phyloP scores from a whole-genome alignment of 257 asterid genomes.

The Solanum chiquidenum region DNA sequence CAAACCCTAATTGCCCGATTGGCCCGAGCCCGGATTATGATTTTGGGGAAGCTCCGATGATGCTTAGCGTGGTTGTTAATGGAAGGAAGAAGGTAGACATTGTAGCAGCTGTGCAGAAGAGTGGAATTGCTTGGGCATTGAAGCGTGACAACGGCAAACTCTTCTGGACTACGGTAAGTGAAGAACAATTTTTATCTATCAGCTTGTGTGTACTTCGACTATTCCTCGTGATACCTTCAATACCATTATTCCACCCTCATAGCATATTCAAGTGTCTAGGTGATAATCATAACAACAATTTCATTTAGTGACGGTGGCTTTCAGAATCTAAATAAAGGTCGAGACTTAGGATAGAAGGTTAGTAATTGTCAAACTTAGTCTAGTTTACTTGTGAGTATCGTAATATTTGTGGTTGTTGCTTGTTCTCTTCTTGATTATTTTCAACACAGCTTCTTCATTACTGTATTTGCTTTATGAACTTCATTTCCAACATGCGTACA shows the following conservation, averaged over 20 bases:
- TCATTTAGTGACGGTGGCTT: no score
- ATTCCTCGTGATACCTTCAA: background rate
- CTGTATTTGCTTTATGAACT: background rate
- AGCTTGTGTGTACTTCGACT: background rate
- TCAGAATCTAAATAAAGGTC: background rate
- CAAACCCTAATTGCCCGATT: slow-evolving; percentile 31
- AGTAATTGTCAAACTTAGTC: no score
- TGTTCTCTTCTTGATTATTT: no score
- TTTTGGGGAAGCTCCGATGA: slow-evolving; percentile 50
- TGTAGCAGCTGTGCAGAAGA: slow-evolving; percentile 42
- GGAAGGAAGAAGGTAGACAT: slow-evolving; percentile 13
- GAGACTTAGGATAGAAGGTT: no score
- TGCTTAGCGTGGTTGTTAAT: slow-evolving; percentile 12
- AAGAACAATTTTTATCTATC: background rate
- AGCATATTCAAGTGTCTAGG: no score
- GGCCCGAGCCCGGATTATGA: slow-evolving; percentile 47
- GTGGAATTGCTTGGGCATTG: slow-evolving; percentile 50
- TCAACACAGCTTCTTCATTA: background rate
- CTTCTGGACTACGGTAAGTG: slow-evolving; percentile 35
- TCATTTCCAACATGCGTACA: background rate
- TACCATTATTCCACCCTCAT: background rate
- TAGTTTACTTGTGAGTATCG: no score
- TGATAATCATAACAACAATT: no score
- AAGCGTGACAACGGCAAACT: slow-evolving; percentile 27
- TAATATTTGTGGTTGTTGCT: background rate